Base-by-base conservation (phyloP, 2,329 filamentous ascomycete species). In the Penicillium nordicum region DNA sequence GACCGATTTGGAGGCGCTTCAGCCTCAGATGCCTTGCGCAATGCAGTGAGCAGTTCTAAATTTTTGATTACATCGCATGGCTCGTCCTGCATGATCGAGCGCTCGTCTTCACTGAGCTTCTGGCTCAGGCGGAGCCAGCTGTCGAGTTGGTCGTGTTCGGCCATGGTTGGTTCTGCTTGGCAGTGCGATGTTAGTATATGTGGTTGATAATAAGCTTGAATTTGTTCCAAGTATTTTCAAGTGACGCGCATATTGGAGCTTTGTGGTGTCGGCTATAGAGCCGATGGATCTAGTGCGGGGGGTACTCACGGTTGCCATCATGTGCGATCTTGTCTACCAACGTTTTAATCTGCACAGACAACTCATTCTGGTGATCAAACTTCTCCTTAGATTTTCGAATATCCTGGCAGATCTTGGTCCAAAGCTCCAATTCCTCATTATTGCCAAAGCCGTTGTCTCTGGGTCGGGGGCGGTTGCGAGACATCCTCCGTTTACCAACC, bases 61-160 rank as follows among this genome's bases (percentile, higher is more conserved):
- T 80, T 80, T 61, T 79, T 80, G 64, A 80, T 76, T 51, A 80
- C 77, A 62, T 80, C 78, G 55, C 78, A 77, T 14, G 78, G 79
- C 55, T 80, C 78, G 48, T 80, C 75, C 55, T 72, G 72, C 34
- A 79, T 72, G 34, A 80, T 78, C 21, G 75, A 73, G 59, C 74
- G 74, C 61, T 81, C 79, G 42, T 79, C 76, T 57, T 80, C 79
- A 47, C 77, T 76, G 41, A 79, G 69, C 60, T 77, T 78, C 50
- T 76, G 65, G 49, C 77, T 74, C 57, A 79, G 76, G 44, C 79
- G 74, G 58, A 79, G 77, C 45, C 77, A 72, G 45, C 64, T 69
- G 58, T 80, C 77, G 21, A 81, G 72, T 49, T 76, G 72, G 40
- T 76, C 74, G 43, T 78, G 72, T 56, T 79, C 74, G 11, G 59